Evolutionary conservation across 257 asterid genomes (phyloP).

Genomic region (Gentiana macrophylla): DNA sequence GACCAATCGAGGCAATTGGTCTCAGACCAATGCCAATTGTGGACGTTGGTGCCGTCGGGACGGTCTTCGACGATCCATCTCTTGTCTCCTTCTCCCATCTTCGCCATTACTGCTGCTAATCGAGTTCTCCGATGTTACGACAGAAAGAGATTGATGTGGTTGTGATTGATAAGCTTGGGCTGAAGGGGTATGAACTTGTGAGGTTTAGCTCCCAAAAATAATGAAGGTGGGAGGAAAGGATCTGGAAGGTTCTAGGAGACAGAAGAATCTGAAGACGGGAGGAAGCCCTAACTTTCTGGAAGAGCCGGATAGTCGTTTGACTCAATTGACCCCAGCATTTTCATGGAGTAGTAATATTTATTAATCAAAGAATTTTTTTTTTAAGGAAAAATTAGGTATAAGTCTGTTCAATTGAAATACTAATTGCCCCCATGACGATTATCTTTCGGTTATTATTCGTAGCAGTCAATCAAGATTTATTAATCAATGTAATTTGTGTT

Average conservation of each 20-base stretch:
- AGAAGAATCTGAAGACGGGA: background rate
- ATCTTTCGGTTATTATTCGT: too few relatives aligned
- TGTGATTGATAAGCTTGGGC: background rate
- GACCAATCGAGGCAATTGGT: slow-evolving; percentile 90
- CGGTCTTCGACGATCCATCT: slow-evolving; percentile 98
- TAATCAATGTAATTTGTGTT: too few relatives aligned
- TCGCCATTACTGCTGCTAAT: slow-evolving; percentile 43
- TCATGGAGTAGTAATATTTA: too few relatives aligned
- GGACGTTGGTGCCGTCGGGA: slow-evolving; percentile 90
- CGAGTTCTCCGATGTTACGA: background rate
- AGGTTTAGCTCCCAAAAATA: background rate
- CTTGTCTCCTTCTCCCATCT: slow-evolving; percentile 82
- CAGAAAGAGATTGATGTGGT: background rate
- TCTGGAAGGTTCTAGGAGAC: slow-evolving; percentile 18
- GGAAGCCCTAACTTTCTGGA: slow-evolving; percentile 1
- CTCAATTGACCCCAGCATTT: too few relatives aligned
- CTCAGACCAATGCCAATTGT: slow-evolving; percentile 98
- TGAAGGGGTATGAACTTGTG: background rate
- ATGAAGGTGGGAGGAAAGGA: background rate
- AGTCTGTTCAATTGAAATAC: too few relatives aligned
- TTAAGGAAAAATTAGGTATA: too few relatives aligned
- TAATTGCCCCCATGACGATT: too few relatives aligned
- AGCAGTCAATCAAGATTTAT: too few relatives aligned
- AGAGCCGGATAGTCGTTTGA: background rate
- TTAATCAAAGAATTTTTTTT: too few relatives aligned